phyloP scores from a whole-genome alignment of 345 rosid species.

The Toxicodendron radicans region DNA sequence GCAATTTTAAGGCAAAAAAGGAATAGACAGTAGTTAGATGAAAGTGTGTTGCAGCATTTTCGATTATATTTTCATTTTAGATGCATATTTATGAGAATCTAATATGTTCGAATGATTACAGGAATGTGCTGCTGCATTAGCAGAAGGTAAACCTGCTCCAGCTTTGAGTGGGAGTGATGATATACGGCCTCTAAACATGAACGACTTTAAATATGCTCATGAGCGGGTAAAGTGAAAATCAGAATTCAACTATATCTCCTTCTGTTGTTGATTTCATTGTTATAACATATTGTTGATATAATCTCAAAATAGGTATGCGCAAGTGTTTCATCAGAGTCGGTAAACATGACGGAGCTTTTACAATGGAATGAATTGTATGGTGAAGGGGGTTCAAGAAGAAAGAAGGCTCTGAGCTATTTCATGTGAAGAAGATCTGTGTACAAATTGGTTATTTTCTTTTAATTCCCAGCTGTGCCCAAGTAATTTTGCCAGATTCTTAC shows the following conservation, averaged over 20 bases:
- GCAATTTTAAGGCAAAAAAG: no score
- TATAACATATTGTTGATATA: not conserved
- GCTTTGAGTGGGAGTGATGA: constrained; percentile 67
- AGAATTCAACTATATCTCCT: not conserved
- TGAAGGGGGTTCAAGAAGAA: constrained; percentile 87
- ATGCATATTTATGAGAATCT: not conserved
- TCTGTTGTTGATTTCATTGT: not conserved
- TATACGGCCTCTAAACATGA: constrained; percentile 72
- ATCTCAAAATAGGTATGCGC: constrained; percentile 63
- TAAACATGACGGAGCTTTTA: constrained; percentile 72
- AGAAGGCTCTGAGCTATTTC: constrained; percentile 77
- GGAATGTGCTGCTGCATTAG: constrained; percentile 73
- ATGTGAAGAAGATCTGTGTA: constrained; percentile 52
- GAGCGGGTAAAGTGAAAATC: constrained; percentile 54
- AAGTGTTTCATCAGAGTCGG: constrained; percentile 85
- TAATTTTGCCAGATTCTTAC: constrained; percentile 25
- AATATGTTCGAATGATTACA: constrained; percentile 28
- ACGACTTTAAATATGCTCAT: constrained; percentile 78
- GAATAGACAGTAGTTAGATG: no score
- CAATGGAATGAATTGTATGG: constrained; percentile 92
- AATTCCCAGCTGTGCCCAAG: constrained; percentile 23
- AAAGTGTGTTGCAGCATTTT: no score
- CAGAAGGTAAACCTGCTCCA: constrained; percentile 75
- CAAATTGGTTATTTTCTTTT: constrained; percentile 31
- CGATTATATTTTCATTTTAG: not conserved